Evolutionary conservation across 192 early-diverging fungal species (phyloP).

Genomic region (Umbelopsis isabellina): DNA sequence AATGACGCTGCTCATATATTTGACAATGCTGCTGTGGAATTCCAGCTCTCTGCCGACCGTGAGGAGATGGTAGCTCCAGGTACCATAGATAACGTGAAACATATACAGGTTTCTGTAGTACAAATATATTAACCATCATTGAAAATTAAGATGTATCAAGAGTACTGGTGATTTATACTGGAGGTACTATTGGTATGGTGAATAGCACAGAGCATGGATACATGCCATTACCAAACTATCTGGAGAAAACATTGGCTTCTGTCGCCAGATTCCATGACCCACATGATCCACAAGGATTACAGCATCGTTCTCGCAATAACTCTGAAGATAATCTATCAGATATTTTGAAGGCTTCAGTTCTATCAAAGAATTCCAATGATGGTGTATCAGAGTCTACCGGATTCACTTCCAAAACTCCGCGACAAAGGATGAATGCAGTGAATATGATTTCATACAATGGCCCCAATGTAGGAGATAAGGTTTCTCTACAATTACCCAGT

Average conservation of each 20-base stretch:
- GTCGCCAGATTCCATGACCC: slow-evolving; percentile 87
- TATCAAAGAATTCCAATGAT: neutral
- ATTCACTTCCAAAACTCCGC: neutral
- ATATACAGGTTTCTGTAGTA: neutral
- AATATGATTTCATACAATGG: slow-evolving; percentile 19
- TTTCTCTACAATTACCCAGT: slow-evolving; percentile 29
- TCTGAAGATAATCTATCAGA: slow-evolving; percentile 34
- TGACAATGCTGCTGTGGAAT: slow-evolving; percentile 42
- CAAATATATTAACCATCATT: neutral
- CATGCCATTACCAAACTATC: slow-evolving; percentile 73
- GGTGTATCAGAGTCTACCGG: neutral
- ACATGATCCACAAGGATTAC: slow-evolving; percentile 22
- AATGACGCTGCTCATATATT: slow-evolving; percentile 14
- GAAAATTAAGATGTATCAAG: slow-evolving; percentile 64
- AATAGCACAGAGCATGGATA: slow-evolving; percentile 71
- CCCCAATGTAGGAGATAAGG: neutral
- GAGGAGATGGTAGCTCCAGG: slow-evolving; percentile 66
- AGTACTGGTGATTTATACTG: slow-evolving; percentile 92
- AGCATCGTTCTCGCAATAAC: slow-evolving; percentile 23
- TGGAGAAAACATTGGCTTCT: slow-evolving; percentile 73
- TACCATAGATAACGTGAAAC: slow-evolving; percentile 18
- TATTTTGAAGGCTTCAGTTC: neutral
- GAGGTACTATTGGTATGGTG: slow-evolving; percentile 94
- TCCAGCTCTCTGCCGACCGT: slow-evolving; percentile 55
- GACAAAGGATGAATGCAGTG: slow-evolving; percentile 6